A percentile compares a stretch with the other conserved stretches of the same genome.
phyloP scores from a whole-genome alignment of 768 basidiomycete species.

The Scleroderma bovista region DNA sequence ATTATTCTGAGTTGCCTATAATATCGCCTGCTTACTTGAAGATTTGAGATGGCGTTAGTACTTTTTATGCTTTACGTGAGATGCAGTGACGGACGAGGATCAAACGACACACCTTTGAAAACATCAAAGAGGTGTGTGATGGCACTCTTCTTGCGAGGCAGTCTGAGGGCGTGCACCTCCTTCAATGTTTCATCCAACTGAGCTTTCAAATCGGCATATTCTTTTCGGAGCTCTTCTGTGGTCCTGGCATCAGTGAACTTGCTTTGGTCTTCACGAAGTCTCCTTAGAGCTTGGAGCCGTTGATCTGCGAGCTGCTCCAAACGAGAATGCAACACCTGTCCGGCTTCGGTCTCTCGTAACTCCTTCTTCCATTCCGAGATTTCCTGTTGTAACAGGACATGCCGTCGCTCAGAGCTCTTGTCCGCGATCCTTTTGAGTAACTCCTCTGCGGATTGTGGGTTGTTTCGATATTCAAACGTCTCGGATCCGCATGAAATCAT shows the following conservation, averaged over 20 bases:
- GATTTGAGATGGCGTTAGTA: no score
- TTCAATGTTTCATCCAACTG: not conserved
- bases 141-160: not conserved
- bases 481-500: slow-evolving; percentile 10
- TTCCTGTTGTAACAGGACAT: slow-evolving; percentile 7
- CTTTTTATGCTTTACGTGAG: no score
- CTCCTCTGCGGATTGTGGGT: slow-evolving; percentile 4
- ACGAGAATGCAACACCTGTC: slow-evolving; percentile 5
- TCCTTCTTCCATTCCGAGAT: slow-evolving; percentile 5
- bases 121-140: no score
- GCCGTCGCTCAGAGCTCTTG: not conserved
- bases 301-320: slow-evolving; percentile 8
- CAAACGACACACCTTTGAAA: not conserved
- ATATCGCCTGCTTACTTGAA: no score
- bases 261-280: slow-evolving; percentile 8
- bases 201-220: not conserved
- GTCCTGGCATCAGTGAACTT: not conserved
- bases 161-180: not conserved
- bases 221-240: slow-evolving; percentile 4
- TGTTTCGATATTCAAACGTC: slow-evolving; percentile 4
- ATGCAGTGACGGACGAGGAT: no score
- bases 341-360: slow-evolving; percentile 6
- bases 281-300: slow-evolving; percentile 4
- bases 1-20: no score
- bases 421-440: slow-evolving; percentile 6